phyloP scores from a whole-genome alignment of 345 rosid species.

The Pugionium dolabratum region DNA sequence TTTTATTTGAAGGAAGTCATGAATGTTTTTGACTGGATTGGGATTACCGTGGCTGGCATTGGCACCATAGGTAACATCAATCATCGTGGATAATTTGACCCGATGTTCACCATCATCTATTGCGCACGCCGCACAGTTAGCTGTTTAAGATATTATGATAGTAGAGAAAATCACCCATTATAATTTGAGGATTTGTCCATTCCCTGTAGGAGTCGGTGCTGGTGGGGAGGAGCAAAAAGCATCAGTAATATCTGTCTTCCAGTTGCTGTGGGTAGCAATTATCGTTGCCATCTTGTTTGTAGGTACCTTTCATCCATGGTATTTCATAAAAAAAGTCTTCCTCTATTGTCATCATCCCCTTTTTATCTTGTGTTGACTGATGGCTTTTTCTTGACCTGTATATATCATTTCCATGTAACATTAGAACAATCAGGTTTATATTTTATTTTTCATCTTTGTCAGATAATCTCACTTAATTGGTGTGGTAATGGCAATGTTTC shows the following conservation, averaged over 20 bases:
- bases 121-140: not conserved
- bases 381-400: conserved; percentile 9
- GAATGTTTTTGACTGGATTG: conserved; percentile 95
- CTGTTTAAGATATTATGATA: not conserved
- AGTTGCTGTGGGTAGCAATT: conserved; percentile 79
- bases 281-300: conserved; percentile 86
- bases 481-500: conserved; percentile 19
- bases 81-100: conserved; percentile 26
- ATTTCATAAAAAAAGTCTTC: conserved; percentile 22
- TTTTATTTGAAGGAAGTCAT: conserved; percentile 92
- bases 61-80: conserved; percentile 86
- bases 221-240: conserved; percentile 92
- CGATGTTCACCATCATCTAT: not conserved
- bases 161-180: not conserved
- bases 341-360: conserved; percentile 21
- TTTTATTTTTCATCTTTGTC: not conserved
- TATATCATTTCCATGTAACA: conserved; percentile 1
- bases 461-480: not conserved
- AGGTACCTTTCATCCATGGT: conserved; percentile 73
- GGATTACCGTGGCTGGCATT: conserved; percentile 87
- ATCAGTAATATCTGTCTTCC: conserved; percentile 69
- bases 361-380: not conserved
- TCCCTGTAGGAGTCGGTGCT: conserved; percentile 88
- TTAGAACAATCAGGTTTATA: not conserved
- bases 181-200: conserved; percentile 7